Base-by-base conservation (phyloP, 2,329 filamentous ascomycete species). In the Pseudocercospora macadamiae region DNA sequence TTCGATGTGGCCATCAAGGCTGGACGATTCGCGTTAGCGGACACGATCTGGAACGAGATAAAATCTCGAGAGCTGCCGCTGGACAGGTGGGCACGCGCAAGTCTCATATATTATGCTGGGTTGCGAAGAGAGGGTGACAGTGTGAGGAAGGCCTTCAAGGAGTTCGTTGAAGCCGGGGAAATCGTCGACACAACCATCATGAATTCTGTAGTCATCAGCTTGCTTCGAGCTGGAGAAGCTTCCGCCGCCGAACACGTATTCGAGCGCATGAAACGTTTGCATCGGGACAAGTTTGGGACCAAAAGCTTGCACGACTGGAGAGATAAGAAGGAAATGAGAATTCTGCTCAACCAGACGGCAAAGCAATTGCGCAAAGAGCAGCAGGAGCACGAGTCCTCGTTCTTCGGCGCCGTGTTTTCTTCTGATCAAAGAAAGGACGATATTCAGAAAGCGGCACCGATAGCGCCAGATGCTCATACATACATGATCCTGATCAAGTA, bases 1-100 rank as follows among this genome's bases (percentile, higher is more conserved):
- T 97, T 96, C 67, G 90, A 97, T 70, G 84, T 91, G 9, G 91
- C 95, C 1, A 85, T 91, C 66, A 96, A 95, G 73, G 86, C 91
- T 0, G 89, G 90, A 36, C 95, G 96, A 70, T 96, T 89, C 65
- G 80, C 81, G 1, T 83, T 97, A 19, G 93, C 92, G 3, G 90
- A 97, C 67, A 90, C 91, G 77, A 84, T 97, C 9, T 86, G 93
- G 67, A 81, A 85, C 57, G 93, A 97, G 76, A 93, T 97, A 87
- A 79, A 82, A 51, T 77, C 73, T 12, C 87, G 95, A 26, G 83
- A 84, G 0, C 77, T 93, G 53, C 73, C 79, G 10, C 87, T 88
- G 66, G 90, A 90, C 68, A 89, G 93, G 14, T 92, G 89, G 71
- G 91, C 95, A 64, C 86, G 92, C 63, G 87, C 93, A 60, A 89